Evolutionary conservation across 192 early-diverging fungal species (phyloP).

Genomic region (Geranomyces variabilis): DNA sequence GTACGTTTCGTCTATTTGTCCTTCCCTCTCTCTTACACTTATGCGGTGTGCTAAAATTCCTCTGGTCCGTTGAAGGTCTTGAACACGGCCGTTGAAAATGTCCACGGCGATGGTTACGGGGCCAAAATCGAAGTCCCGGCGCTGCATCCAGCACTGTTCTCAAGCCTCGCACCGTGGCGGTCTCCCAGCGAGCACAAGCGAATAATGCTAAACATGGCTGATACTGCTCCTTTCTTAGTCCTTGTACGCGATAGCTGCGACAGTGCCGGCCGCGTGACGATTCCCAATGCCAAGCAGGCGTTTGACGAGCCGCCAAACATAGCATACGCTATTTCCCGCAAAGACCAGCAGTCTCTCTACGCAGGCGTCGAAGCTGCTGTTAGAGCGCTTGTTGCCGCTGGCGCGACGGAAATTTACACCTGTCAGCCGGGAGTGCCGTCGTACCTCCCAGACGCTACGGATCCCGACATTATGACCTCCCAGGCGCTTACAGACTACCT

Average conservation of each 20-base stretch:
- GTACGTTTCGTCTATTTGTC: not conserved
- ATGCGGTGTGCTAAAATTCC: no score
- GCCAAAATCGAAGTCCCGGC: conserved; percentile 66
- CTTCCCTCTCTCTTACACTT: not conserved
- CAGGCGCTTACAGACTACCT: conserved; percentile 38
- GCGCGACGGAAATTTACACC: conserved; percentile 62
- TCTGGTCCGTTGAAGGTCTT: conserved; percentile 32
- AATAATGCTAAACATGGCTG: conserved; percentile 48
- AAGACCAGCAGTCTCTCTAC: conserved; percentile 53
- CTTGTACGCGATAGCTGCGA: conserved; percentile 67
- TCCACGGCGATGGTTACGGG: conserved; percentile 67
- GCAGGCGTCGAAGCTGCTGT: conserved; percentile 50
- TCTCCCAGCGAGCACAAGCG: conserved; percentile 56
- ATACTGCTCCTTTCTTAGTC: conserved; percentile 55
- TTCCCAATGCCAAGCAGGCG: conserved; percentile 47
- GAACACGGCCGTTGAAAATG: conserved; percentile 55
- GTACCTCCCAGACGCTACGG: conserved; percentile 2
- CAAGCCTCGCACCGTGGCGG: conserved; percentile 52
- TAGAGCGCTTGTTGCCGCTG: conserved; percentile 64
- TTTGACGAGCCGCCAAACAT: conserved; percentile 33
- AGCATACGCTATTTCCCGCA: conserved; percentile 50
- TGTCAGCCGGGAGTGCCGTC: conserved; percentile 49
- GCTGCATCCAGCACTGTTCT: conserved; percentile 56
- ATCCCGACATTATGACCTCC: conserved; percentile 15
- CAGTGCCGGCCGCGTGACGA: conserved; percentile 41